phyloP scores from a whole-genome alignment of 1,284 basidiomycete species.

The Tremellales sp. region DNA sequence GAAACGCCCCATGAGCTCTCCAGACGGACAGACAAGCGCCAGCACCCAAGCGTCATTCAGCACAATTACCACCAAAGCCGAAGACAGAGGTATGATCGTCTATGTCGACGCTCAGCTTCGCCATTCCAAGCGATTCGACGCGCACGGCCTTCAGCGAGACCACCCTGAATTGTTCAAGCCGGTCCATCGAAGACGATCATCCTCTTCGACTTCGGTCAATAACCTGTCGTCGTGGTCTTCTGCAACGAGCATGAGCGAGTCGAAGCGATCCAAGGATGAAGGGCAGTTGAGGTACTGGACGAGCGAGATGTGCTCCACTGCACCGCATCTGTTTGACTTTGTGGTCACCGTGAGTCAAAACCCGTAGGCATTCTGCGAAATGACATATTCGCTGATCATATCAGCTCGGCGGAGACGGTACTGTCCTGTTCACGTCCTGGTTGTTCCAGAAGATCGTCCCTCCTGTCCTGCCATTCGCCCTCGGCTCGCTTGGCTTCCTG shows the following conservation, averaged over 20 bases:
- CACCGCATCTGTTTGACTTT: slow-evolving; percentile 94
- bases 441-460: slow-evolving; percentile 97
- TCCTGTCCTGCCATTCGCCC: slow-evolving; percentile 92
- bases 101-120: slow-evolving; percentile 96
- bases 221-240: slow-evolving; percentile 35
- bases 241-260: slow-evolving; percentile 31
- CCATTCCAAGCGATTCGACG: slow-evolving; percentile 89
- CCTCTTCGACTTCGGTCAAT: slow-evolving; percentile 47
- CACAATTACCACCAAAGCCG: background rate
- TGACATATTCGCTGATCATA: background rate
- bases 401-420: slow-evolving; percentile 94
- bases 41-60: slow-evolving; percentile 38
- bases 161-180: slow-evolving; percentile 86
- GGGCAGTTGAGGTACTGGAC: slow-evolving; percentile 98
- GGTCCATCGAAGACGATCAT: slow-evolving; percentile 63
- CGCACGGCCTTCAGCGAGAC: slow-evolving; percentile 75
- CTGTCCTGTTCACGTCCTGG: slow-evolving; percentile 98
- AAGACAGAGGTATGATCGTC: slow-evolving; percentile 32
- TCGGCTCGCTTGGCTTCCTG: slow-evolving; percentile 97
- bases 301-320: slow-evolving; percentile 86
- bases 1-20: slow-evolving; percentile 51
- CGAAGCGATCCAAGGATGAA: slow-evolving; percentile 53
- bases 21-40: slow-evolving; percentile 38
- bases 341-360: slow-evolving; percentile 76
- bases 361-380: background rate